phyloP scores from a whole-genome alignment of 306 rosid species.

The peach (Prunus persica) region Prunus_persica_NCBIv2 NC_034010.1:2771001-2771500 shows the following conservation, averaged over 20 bases:
- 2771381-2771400: conserved; percentile 36
- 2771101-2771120: not conserved
- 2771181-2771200: not conserved
- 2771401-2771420: conserved; percentile 69
- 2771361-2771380: conserved; percentile 49
- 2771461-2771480: conserved; percentile 15
- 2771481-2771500: not conserved
- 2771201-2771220: not conserved
- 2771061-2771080: not conserved
- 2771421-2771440: conserved; percentile 33
- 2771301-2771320: not conserved
- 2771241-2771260: not conserved
- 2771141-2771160: not conserved
- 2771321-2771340: conserved; percentile 29
- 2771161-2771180: conserved; percentile 13
- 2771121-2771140: not conserved
- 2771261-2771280: conserved; percentile 8
- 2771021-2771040: not conserved
- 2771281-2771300: conserved; percentile 21
- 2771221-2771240: conserved; percentile 6
- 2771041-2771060: not conserved
- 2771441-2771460: conserved; percentile 27
- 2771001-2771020: not conserved
- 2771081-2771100: not conserved
- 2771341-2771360: conserved; percentile 58